Percentiles rank a stretch among this genome's conserved stretches.
phyloP scores from a whole-genome alignment of 2,329 filamentous ascomycete species.

The Arthrobotrys entomopaga region DNA sequence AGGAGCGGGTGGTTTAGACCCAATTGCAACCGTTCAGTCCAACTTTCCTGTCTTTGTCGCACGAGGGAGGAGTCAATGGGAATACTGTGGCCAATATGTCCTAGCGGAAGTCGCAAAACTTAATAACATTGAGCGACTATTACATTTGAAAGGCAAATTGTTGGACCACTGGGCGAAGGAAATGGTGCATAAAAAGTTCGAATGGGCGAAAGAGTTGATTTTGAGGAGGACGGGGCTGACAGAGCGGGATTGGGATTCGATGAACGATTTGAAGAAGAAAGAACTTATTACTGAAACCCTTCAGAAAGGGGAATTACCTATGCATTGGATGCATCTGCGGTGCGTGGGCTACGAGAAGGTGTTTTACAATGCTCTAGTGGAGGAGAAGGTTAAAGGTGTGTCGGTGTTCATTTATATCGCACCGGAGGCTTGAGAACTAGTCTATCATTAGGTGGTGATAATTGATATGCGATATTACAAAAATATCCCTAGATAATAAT shows the following conservation, averaged over 20 bases:
- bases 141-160: conserved; percentile 26
- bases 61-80: conserved; percentile 31
- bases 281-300: conserved; percentile 17
- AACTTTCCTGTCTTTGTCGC: conserved; percentile 41
- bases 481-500: too few relatives aligned
- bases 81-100: conserved; percentile 47
- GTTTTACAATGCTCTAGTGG: conserved; percentile 32
- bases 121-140: conserved; percentile 24
- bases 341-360: conserved; percentile 36
- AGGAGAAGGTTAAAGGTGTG: conserved; percentile 19
- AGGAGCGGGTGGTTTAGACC: conserved; percentile 7
- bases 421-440: not conserved
- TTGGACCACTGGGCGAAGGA: conserved; percentile 42
- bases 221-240: conserved; percentile 20
- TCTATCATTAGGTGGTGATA: too few relatives aligned
- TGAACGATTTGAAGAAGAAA: not conserved
- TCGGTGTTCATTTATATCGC: conserved; percentile 16
- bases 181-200: conserved; percentile 27
- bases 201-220: conserved; percentile 42
- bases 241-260: conserved; percentile 26
- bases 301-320: conserved; percentile 18
- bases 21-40: conserved; percentile 23
- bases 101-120: conserved; percentile 29
- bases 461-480: too few relatives aligned
- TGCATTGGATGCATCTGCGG: conserved; percentile 48